These are phyloP conservation scores for Vanrija sp. DNA, from an alignment of 1,284 basidiomycete species.

Conservation along the genomic window DNA sequence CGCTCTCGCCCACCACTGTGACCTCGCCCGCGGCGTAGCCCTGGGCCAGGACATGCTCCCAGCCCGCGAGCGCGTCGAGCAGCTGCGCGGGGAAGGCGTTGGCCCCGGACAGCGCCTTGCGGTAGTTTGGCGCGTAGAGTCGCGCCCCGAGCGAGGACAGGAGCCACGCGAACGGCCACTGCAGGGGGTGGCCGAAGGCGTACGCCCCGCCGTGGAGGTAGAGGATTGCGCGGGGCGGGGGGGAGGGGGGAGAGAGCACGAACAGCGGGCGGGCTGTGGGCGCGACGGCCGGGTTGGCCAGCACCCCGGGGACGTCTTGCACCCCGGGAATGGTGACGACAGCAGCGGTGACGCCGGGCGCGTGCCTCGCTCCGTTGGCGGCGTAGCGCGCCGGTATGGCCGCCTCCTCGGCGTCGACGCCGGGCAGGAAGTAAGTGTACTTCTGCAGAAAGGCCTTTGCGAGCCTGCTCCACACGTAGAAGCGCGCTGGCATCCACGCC, in stretches of 20 bases:
- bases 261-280: constrained; percentile 4
- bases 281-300: neutral
- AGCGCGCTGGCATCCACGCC: neutral
- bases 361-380: neutral
- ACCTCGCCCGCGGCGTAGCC: constrained; percentile 8
- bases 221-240: constrained; percentile 10
- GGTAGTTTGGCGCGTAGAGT: constrained; percentile 11
- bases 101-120: constrained; percentile 8
- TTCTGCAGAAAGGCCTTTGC: neutral
- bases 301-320: neutral
- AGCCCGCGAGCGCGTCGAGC: constrained; percentile 18
- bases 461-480: neutral
- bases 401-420: neutral
- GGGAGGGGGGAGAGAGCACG: constrained; percentile 11
- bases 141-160: constrained; percentile 11
- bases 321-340: neutral
- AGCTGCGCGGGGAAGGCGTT: constrained; percentile 16
- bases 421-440: neutral
- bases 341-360: neutral
- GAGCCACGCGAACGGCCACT: constrained; percentile 20
- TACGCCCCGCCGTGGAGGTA: constrained; percentile 30
- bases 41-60: constrained; percentile 8
- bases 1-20: constrained; percentile 15
- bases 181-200: neutral
- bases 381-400: neutral